Evolutionary conservation across 202 grass and related monocot species (phyloP).

Genomic region (Panicum hallii): DNA sequence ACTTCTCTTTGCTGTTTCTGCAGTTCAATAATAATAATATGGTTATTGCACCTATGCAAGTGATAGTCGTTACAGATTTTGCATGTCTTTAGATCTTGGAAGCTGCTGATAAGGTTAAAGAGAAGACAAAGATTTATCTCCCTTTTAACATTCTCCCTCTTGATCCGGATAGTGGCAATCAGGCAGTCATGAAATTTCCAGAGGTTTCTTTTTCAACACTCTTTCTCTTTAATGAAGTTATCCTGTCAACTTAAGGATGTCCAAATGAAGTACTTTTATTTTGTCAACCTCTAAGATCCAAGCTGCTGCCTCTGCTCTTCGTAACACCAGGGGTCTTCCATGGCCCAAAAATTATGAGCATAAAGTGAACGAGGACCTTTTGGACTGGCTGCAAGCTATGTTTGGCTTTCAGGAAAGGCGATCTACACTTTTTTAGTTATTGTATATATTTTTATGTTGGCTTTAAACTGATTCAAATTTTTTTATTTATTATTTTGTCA

Average conservation of each 20-base stretch:
- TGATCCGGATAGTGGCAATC: conserved; percentile 91
- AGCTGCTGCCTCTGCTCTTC: conserved; percentile 81
- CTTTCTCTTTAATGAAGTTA: conserved; percentile 5
- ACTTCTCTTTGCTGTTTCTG: conserved; percentile 36
- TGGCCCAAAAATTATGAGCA: conserved; percentile 76
- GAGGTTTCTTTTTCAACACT: conserved; percentile 60
- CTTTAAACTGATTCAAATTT: conserved; percentile 35
- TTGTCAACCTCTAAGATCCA: conserved; percentile 73
- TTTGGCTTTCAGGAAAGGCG: conserved; percentile 99
- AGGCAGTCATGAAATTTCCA: conserved; percentile 85
- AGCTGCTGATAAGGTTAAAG: conserved; percentile 77
- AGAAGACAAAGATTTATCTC: conserved; percentile 85
- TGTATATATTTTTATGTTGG: neutral
- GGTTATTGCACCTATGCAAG: no score
- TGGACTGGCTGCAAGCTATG: conserved; percentile 98
- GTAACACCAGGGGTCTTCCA: conserved; percentile 89
- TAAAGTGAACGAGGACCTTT: conserved; percentile 84
- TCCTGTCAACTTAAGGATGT: conserved; percentile 23
- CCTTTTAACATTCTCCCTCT: conserved; percentile 98
- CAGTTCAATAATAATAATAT: neutral
- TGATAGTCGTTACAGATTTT: no score
- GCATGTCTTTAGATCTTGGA: conserved; percentile 76
- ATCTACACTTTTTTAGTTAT: conserved; percentile 24
- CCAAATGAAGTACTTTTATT: conserved; percentile 41
- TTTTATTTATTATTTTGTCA: conserved; percentile 42